phyloP scores from a whole-genome alignment of 331 rosid genomes.

The Quercus tomentella region DNA sequence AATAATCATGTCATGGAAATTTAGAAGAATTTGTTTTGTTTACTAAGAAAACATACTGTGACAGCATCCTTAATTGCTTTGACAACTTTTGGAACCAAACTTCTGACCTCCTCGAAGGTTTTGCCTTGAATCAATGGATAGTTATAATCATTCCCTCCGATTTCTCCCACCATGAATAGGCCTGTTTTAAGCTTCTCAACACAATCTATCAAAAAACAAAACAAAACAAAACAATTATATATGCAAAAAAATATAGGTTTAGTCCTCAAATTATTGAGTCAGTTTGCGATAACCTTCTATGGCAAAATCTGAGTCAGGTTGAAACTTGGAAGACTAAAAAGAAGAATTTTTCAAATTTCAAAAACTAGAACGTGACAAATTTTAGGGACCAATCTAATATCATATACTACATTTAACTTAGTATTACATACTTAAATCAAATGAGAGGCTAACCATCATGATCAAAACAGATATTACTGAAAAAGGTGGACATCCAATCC shows the following conservation, averaged over 20 bases:
- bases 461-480: background rate
- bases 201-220: background rate
- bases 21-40: background rate
- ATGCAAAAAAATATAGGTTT: too few relatives aligned
- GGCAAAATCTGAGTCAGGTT: too few relatives aligned
- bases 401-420: too few relatives aligned
- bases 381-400: too few relatives aligned
- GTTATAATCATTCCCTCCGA: slow-evolving; percentile 13
- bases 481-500: slow-evolving; percentile 16
- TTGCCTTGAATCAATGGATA: slow-evolving; percentile 8
- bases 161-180: slow-evolving; percentile 16
- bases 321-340: too few relatives aligned
- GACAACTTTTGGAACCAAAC: slow-evolving; percentile 10
- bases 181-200: background rate
- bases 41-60: background rate
- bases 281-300: too few relatives aligned
- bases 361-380: too few relatives aligned
- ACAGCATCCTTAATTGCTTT: slow-evolving; percentile 3
- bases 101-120: background rate
- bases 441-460: background rate
- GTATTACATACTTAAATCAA: background rate
- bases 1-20: background rate
- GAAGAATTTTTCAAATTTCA: too few relatives aligned
- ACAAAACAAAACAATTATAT: too few relatives aligned
- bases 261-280: too few relatives aligned